Evolutionary conservation across 2,329 filamentous ascomycete species (phyloP).

Genomic region (Nemania sp.): DNA sequence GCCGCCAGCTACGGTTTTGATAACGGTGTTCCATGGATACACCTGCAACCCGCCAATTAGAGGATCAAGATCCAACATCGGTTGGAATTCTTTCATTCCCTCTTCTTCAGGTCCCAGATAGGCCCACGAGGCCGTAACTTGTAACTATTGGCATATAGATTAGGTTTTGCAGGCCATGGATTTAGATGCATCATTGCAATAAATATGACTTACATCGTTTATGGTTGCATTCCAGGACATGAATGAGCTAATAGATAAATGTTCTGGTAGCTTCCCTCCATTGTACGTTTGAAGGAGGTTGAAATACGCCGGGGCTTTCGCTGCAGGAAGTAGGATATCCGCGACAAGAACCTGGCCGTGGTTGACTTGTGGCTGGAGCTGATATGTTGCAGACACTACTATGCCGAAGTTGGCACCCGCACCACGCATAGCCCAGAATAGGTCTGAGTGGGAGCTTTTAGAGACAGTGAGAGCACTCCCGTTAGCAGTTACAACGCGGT

Average conservation of each 20-base stretch:
- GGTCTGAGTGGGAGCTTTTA: slow-evolving; percentile 14
- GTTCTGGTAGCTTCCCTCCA: no score
- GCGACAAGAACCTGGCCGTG: not conserved
- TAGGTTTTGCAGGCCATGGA: no score
- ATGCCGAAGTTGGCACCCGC: slow-evolving; percentile 22
- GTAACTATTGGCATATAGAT: slow-evolving; percentile 9
- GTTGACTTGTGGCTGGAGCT: slow-evolving; percentile 5
- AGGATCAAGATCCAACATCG: slow-evolving; percentile 17
- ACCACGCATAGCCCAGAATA: slow-evolving; percentile 21
- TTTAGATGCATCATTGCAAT: not conserved
- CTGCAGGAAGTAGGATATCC: not conserved
- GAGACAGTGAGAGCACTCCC: slow-evolving; percentile 25
- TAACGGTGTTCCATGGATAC: slow-evolving; percentile 2
- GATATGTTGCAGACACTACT: slow-evolving; percentile 17
- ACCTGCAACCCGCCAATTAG: not conserved
- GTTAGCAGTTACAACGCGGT: slow-evolving; percentile 18
- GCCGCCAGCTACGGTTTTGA: no score
- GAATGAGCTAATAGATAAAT: not conserved
- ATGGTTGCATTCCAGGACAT: not conserved
- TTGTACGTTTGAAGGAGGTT: no score
- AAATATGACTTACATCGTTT: slow-evolving; percentile 2
- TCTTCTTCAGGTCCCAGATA: slow-evolving; percentile 24
- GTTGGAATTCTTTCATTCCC: slow-evolving; percentile 16
- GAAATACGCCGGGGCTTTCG: no score
- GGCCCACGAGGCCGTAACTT: slow-evolving; percentile 21